Base-by-base conservation (phyloP, 2,329 filamentous ascomycete species). In the Aspergillus pseudonomiae region DNA sequence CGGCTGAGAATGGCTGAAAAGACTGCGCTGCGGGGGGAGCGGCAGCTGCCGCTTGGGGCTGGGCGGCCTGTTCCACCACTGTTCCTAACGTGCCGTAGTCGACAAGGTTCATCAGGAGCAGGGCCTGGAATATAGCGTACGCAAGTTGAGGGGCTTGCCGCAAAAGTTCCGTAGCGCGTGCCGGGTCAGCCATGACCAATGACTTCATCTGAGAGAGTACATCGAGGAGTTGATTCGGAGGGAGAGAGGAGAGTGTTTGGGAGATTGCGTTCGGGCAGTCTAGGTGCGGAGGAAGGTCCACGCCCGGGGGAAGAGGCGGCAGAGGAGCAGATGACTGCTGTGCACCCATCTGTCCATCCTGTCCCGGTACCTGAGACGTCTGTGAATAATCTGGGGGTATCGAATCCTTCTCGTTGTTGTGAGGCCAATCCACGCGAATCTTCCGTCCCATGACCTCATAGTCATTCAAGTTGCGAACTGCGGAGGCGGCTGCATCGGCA, bases 371-470 rank as follows among this genome's bases (percentile, higher is more conserved):
- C 61, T 78, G 76, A 30, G 77, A 73, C 36, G 75, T 75, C 58
- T 81, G 78, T 39, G 83, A 79, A 69, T 82, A 83, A 71, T 86
- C 83, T 36, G 76, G 75, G 14, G 80, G 79, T 11, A 82, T 87
- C 62, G 91, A 88, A 65, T 89, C 89, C 66, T 88, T 90, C 70
- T 90, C 90, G 68, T 93, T 92, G 77, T 97, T 94, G 78, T 97
- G 96, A 63, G 92, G 95, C 80, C 96, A 99, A 79, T 98, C 95
- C 61, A 99, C 95, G 65, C 94, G 88, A 67, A 99, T 86, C 78
- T 96, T 96, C 73, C 95, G 88, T 61, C 93, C 93, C 89, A 97
- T 96, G 75, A 97, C 89, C 77, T 98, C 94, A 80, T 93, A 90
- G 78, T 97, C 93, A 81, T 98, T 97, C 59, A 98, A 83, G 76